Evolutionary conservation across 2,329 filamentous ascomycete genomes (phyloP).

Genomic region (Claviceps sp.): DNA sequence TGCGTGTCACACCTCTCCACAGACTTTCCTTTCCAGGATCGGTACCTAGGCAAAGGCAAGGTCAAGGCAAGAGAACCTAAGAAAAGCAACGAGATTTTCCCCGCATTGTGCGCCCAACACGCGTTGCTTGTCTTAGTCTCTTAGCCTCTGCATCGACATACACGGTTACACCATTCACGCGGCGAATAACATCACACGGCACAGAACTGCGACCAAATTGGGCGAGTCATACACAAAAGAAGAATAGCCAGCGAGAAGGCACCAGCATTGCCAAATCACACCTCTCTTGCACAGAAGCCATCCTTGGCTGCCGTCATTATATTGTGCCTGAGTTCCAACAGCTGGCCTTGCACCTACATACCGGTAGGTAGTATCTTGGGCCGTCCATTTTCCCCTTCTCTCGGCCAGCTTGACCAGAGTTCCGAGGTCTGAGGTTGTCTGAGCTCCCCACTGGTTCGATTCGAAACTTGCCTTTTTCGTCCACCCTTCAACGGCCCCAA

Average conservation of each 20-base stretch:
- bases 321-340: background rate
- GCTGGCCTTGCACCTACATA: background rate
- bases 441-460: background rate
- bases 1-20: background rate
- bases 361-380: too few relatives aligned
- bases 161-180: background rate
- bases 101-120: conserved; percentile 5
- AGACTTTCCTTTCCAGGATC: background rate
- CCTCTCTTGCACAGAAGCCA: background rate
- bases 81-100: background rate
- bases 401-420: background rate
- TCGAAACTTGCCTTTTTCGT: conserved; percentile 1
- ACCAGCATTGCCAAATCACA: conserved; percentile 3
- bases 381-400: background rate
- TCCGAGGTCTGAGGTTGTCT: background rate
- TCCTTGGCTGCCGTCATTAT: background rate
- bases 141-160: background rate
- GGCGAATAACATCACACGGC: background rate
- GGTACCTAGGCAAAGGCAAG: background rate
- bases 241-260: background rate
- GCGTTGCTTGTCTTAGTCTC: conserved; percentile 1
- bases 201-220: background rate
- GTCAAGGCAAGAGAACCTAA: background rate
- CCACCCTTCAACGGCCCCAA: background rate
- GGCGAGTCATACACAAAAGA: background rate